These are phyloP conservation scores for Colletotrichum tanaceti DNA, from an alignment of 2,329 filamentous ascomycete species.

Conservation along the genomic window DNA sequence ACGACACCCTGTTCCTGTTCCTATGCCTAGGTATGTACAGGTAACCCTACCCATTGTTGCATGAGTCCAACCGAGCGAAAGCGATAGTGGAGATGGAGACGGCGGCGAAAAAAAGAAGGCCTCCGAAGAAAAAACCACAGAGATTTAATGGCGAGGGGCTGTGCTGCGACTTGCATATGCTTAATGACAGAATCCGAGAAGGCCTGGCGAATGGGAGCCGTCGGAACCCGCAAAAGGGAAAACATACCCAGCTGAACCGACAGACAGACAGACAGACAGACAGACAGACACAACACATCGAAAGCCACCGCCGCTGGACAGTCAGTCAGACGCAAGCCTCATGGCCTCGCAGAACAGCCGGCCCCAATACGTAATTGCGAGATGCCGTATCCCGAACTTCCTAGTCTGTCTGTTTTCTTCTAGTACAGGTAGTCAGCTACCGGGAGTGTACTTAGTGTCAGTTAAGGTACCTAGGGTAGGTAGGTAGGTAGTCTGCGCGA, in stretches of 20 bases:
- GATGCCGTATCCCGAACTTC: slow-evolving; percentile 3
- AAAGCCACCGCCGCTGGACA: not conserved
- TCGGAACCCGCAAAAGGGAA: slow-evolving; percentile 42
- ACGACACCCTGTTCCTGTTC: too few relatives aligned
- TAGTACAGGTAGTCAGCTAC: not conserved
- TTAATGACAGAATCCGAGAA: slow-evolving; percentile 47
- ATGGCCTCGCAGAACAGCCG: slow-evolving; percentile 1
- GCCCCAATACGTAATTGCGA: not conserved
- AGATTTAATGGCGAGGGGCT: slow-evolving; percentile 47
- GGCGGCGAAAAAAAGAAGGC: slow-evolving; percentile 7
- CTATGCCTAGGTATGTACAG: too few relatives aligned
- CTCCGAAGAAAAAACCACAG: too few relatives aligned
- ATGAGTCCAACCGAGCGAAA: not conserved
- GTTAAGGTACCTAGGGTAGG: too few relatives aligned
- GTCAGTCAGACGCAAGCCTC: slow-evolving; percentile 19
- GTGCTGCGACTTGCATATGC: slow-evolving; percentile 51
- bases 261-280: too few relatives aligned
- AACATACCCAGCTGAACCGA: not conserved
- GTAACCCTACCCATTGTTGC: too few relatives aligned
- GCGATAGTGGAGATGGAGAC: not conserved
- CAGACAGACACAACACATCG: not conserved
- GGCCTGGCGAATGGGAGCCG: slow-evolving; percentile 46
- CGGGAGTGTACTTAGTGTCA: not conserved
- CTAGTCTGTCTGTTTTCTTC: slow-evolving; percentile 13
- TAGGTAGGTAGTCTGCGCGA: not conserved